Base-by-base conservation (phyloP, 2,329 filamentous ascomycete genomes). In the Talaromyces sp. region DNA sequence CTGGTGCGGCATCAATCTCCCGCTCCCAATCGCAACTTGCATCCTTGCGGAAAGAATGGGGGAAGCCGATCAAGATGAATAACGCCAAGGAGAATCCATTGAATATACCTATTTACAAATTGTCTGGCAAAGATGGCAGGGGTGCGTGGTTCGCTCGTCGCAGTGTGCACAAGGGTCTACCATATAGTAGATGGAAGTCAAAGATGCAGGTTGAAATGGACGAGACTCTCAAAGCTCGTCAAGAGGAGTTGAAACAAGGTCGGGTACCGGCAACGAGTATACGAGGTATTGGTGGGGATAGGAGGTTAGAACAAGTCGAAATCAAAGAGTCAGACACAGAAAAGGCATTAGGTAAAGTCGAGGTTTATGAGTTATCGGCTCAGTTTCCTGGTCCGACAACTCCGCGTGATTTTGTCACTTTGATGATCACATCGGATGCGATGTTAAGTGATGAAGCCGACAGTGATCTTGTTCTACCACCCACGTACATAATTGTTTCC, bases 301-400 rank as follows among this genome's bases (percentile, higher is more conserved):
- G 84, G 73, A 84, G 85, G 67, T 81, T 96, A 11, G 92, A 92
- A 75, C 83, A 86, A 62, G 80, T 84, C 50, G 80, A 81, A 9
- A 82, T 88, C 85, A 60, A 52, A 10, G 43, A 60, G 62, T 66
- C 68, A n/a, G 67, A 59, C 7, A 43, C 60, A 6, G 17, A 43
- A 31, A 19, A 57, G 15, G 61, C 69, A 9, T 43, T 77, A 5
- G 74, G 73, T 1, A 67, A 68, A 41, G 61, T 75, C 17, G 69
- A 75, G 88, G 91, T 97, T 4, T 96, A 91, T 72, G 89, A 94
- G 73, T 84, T 97, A 0, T 94, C 91, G 25, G 93, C 93, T 2
- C 90, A 95, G 74, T 97, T 97, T 70, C 93, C 93, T 0, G 92
- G 92, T 0, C 94, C 94, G 3, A 95, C 92, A 0, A 88, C 93